These are phyloP conservation scores for Trichosanthes cucumerina DNA, from an alignment of 306 rosid genomes.

Conservation along the genomic window DNA sequence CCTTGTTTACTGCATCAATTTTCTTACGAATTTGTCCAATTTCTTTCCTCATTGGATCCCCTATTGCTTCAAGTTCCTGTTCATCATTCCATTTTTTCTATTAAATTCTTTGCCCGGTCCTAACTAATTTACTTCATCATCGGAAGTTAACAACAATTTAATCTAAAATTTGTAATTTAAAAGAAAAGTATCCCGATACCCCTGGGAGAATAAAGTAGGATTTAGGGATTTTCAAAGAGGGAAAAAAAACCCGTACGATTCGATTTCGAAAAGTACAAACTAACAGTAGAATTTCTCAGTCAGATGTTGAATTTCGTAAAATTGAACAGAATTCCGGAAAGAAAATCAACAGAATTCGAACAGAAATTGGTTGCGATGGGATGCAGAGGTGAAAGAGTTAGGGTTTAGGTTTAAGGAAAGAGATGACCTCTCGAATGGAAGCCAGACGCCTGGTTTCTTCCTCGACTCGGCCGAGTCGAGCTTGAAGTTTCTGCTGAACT, in stretches of 20 bases:
- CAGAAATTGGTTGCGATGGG: not conserved
- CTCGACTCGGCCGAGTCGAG: constrained; percentile 78
- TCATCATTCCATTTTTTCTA: not conserved
- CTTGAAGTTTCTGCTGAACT: constrained; percentile 69
- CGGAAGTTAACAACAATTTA: no score
- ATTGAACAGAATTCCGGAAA: not conserved
- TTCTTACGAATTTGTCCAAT: constrained; percentile 69
- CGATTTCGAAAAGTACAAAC: not conserved
- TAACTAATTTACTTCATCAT: not conserved
- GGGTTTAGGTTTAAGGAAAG: not conserved
- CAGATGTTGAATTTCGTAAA: not conserved
- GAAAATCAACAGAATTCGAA: not conserved
- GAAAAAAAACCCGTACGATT: not conserved
- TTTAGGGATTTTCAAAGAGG: not conserved
- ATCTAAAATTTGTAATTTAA: no score
- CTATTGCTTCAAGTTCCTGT: constrained; percentile 82
- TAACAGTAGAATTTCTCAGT: not conserved
- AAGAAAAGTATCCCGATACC: no score
- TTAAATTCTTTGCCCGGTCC: not conserved
- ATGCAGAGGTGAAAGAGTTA: not conserved
- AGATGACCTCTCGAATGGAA: constrained; percentile 66
- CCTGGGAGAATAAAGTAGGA: no score
- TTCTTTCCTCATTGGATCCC: constrained; percentile 95
- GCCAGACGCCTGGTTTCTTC: constrained; percentile 94
- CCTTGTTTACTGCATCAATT: constrained; percentile 81